Evolutionary conservation across 805 yeast genomes (phyloP).

Genomic region (Cyberlindnera suaveolens): DNA sequence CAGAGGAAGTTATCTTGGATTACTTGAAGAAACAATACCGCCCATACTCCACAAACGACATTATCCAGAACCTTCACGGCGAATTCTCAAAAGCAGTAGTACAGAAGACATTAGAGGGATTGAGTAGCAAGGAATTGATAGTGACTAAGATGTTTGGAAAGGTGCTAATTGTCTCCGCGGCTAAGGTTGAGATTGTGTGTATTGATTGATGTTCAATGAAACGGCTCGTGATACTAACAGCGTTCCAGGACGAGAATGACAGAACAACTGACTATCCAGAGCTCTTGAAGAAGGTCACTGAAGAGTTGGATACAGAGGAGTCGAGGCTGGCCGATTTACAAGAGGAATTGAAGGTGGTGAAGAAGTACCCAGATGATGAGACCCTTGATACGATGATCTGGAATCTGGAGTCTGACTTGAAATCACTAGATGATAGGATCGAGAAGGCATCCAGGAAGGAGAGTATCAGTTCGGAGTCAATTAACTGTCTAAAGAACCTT

Average conservation of each 20-base stretch:
- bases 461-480: conserved; percentile 5
- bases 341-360: conserved; percentile 6
- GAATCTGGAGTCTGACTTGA: conserved; percentile 3
- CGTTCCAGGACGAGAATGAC: background rate
- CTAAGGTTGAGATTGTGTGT: conserved; percentile 24
- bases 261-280: background rate
- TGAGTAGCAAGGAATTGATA: conserved; percentile 29
- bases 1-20: conserved; percentile 28
- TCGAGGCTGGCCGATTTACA: background rate
- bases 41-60: conserved; percentile 43
- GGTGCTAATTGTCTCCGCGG: conserved; percentile 35
- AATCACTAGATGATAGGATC: conserved; percentile 2
- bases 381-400: conserved; percentile 1
- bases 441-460: conserved; percentile 1
- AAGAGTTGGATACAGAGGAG: conserved; percentile 5
- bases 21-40: conserved; percentile 39
- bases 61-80: conserved; percentile 39
- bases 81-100: conserved; percentile 30
- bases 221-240: background rate
- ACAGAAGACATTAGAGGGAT: conserved; percentile 30
- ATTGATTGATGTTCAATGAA: background rate
- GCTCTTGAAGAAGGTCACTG: background rate
- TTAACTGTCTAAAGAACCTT: conserved; percentile 4
- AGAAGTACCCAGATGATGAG: conserved; percentile 13
- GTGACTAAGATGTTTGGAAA: conserved; percentile 39